These are phyloP conservation scores for Byssoonygena ceratinophila DNA, from an alignment of 2,329 filamentous ascomycete genomes.

Conservation along the genomic window DNA sequence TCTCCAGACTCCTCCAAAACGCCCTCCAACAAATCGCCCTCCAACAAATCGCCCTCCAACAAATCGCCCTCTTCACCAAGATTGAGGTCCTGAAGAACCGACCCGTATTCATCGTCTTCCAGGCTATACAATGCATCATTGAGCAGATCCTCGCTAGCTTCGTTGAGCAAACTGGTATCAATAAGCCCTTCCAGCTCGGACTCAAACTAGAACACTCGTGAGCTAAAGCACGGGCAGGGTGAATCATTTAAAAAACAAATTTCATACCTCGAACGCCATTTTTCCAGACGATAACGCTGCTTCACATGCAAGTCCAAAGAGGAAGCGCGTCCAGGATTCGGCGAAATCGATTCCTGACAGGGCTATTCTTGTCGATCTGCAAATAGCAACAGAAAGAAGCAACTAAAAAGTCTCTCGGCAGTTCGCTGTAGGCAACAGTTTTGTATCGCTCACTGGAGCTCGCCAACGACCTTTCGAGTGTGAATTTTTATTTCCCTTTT, in stretches of 20 bases:
- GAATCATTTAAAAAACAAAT: not conserved
- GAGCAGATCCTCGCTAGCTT: slow-evolving; percentile 4
- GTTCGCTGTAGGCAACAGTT: too few species aligned
- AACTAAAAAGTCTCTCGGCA: too few species aligned
- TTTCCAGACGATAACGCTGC: not conserved
- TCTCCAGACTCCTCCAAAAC: not conserved
- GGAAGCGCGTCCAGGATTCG: not conserved
- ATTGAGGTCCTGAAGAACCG: slow-evolving; percentile 14
- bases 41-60: not conserved
- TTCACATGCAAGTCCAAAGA: not conserved
- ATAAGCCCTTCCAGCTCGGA: not conserved
- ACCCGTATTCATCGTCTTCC: not conserved
- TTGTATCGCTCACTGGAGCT: too few species aligned
- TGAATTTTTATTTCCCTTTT: too few species aligned
- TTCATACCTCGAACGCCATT: slow-evolving; percentile 1
- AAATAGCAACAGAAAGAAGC: too few species aligned
- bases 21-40: slow-evolving; percentile 1
- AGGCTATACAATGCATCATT: slow-evolving; percentile 8
- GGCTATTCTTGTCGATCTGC: too few species aligned
- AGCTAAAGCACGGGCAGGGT: not conserved
- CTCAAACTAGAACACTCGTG: not conserved
- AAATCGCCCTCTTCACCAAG: slow-evolving; percentile 4
- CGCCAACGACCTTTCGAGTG: too few species aligned
- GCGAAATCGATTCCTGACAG: too few species aligned
- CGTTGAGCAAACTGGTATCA: not conserved